Evolutionary conservation across 1,284 basidiomycete genomes (phyloP), one percentile per base, ranked within the genome.

Genomic region (Fereydounia khargensis): DNA sequence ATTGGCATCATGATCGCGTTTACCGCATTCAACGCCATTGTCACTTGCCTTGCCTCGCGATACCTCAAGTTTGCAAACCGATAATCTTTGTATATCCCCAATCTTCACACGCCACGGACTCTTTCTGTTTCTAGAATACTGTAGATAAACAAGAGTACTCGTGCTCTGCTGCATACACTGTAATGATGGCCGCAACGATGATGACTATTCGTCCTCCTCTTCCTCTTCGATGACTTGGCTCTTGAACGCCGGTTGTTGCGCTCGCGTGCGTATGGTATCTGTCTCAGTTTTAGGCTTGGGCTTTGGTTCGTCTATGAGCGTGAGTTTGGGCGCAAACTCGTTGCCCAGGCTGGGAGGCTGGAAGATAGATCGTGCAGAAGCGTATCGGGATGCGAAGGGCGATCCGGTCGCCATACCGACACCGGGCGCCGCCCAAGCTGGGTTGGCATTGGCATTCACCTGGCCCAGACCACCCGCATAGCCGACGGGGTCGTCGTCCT

Each of bases 391-490:
- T 7, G 47, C 43, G 30, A 48, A 55, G 4, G 54, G 22, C 17
- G 44, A 42, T 32, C 47, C 47, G 1, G 36, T 47, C 7, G 46
- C 37, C 21, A 47, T 46, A 5, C 39, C 35, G 36, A 28, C 38
- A 11, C 33, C 39, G 8, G 42, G 14, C 35, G 10, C 19, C 14
- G 21, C 20, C 31, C 8, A 8, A 8, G 25, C 8, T 14, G 25
- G 14, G 25, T 8, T 27, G 25, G 8, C 25, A 27, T 8, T 27
- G 8, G 25, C 25, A 8, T 27, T 14, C 32, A 33, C 43, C 53
- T 71, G 68, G 3, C 68, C 68, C 0, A 71, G 36, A 0, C 68
- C 68, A 30, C 68, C 68, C 1, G 48, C 47, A 37, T 70, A 71
- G 7, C 50, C 27, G 13, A 57, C 60, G 34, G 54, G 55, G n/a